phyloP scores from a whole-genome alignment of 768 basidiomycete species.

The Panaeolus papilionaceus region DNA sequence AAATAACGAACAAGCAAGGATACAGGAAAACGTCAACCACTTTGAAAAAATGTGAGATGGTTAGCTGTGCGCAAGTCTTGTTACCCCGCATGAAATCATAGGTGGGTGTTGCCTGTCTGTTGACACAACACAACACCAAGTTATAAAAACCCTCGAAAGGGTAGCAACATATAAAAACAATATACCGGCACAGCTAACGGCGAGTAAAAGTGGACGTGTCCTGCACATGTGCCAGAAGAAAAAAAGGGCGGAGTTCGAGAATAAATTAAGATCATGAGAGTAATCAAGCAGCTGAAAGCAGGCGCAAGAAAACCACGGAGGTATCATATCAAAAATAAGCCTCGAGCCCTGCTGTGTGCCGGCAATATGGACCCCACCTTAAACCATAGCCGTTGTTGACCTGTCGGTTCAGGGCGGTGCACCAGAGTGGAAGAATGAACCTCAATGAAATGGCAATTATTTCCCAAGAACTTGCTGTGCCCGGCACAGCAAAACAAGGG shows the following conservation, averaged over 20 bases:
- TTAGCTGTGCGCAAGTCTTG: background rate
- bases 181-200: constrained; percentile 11
- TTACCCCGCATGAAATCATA: constrained; percentile 14
- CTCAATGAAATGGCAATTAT: constrained; percentile 10
- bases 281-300: background rate
- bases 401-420: constrained; percentile 2
- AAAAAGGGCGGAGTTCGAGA: constrained; percentile 3
- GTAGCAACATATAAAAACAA: background rate
- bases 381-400: background rate
- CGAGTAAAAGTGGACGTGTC: background rate
- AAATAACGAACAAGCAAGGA: background rate
- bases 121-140: background rate
- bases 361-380: constrained; percentile 7
- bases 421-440: background rate
- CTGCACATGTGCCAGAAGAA: background rate
- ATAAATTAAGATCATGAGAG: constrained; percentile 11
- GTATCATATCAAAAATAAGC: constrained; percentile 5
- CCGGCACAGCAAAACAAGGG: constrained; percentile 13
- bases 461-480: constrained; percentile 6
- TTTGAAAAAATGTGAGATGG: background rate
- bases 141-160: background rate
- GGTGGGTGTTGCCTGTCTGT: background rate
- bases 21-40: background rate
- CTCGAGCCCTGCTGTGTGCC: constrained; percentile 10
- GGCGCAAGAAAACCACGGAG: constrained; percentile 1